phyloP scores from a whole-genome alignment of 208 protist genomes.

The Angomonas deanei region DNA sequence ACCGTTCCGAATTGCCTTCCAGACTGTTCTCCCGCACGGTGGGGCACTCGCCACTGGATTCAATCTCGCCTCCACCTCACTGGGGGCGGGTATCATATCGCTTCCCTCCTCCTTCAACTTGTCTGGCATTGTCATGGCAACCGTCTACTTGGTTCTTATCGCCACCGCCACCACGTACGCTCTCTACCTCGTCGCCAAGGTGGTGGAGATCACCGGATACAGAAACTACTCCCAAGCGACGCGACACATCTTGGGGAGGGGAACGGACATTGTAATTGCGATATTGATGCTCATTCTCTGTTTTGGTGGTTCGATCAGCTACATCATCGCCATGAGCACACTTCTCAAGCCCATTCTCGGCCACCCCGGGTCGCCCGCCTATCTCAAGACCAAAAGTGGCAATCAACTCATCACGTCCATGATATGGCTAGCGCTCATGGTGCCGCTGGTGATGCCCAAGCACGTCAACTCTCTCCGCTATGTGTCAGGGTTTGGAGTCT shows the following conservation, averaged over 20 bases:
- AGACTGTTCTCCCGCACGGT: slow-evolving; percentile 40
- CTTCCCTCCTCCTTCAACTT: slow-evolving; percentile 50
- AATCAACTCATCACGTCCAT: slow-evolving; percentile 34
- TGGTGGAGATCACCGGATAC: slow-evolving; percentile 24
- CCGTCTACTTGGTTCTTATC: slow-evolving; percentile 37
- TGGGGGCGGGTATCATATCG: slow-evolving; percentile 61
- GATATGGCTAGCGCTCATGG: slow-evolving; percentile 48
- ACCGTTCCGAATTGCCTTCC: slow-evolving; percentile 18
- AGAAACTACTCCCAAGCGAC: slow-evolving; percentile 36
- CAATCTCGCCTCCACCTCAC: slow-evolving; percentile 35
- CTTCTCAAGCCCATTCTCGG: slow-evolving; percentile 35
- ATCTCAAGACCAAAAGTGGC: slow-evolving; percentile 26
- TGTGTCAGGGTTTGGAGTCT: slow-evolving; percentile 39
- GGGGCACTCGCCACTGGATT: slow-evolving; percentile 35
- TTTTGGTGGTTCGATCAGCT: slow-evolving; percentile 50
- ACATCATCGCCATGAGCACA: slow-evolving; percentile 45
- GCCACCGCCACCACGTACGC: slow-evolving; percentile 40
- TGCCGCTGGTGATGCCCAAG: slow-evolving; percentile 62
- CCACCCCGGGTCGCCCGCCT: slow-evolving; percentile 15
- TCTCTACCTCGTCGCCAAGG: slow-evolving; percentile 35
- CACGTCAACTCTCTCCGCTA: slow-evolving; percentile 65
- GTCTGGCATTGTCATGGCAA: slow-evolving; percentile 39
- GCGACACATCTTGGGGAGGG: slow-evolving; percentile 35
- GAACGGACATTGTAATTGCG: slow-evolving; percentile 40
- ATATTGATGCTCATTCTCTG: slow-evolving; percentile 35